These are phyloP conservation scores for Aphanocladium album DNA, from an alignment of 2,329 filamentous ascomycete genomes.

Conservation along the genomic window DNA sequence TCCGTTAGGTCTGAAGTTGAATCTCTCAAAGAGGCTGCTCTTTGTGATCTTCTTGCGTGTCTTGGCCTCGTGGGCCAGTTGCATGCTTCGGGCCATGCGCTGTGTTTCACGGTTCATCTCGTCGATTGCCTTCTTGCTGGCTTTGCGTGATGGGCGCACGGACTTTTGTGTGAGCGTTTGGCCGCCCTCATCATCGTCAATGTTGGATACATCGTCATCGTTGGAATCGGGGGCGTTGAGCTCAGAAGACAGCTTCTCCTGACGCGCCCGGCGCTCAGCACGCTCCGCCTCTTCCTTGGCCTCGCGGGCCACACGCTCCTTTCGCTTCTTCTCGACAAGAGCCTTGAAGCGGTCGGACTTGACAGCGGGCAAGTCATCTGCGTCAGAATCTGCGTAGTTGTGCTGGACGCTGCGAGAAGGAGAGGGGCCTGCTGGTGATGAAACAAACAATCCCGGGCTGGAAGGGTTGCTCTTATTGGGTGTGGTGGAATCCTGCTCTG, in stretches of 20 bases:
- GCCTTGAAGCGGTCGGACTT: conserved; percentile 62
- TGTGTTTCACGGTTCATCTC: conserved; percentile 96
- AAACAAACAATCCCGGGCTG: conserved; percentile 51
- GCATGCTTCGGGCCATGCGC: conserved; percentile 81
- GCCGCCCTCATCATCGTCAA: conserved; percentile 59
- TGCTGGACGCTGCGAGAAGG: conserved; percentile 24
- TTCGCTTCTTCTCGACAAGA: conserved; percentile 67
- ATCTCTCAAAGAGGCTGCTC: conserved; percentile 73
- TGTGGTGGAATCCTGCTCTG: conserved; percentile 24
- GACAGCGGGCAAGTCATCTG: conserved; percentile 40
- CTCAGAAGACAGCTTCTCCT: conserved; percentile 31
- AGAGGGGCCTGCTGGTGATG: conserved; percentile 40
- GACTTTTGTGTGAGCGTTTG: conserved; percentile 57
- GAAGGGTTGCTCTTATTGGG: conserved; percentile 20
- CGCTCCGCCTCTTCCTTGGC: conserved; percentile 48
- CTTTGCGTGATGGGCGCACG: conserved; percentile 69
- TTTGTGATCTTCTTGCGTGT: conserved; percentile 90
- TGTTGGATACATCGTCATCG: conserved; percentile 43
- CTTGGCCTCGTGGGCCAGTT: conserved; percentile 82
- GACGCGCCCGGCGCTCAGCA: conserved; percentile 36
- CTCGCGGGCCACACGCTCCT: conserved; percentile 65
- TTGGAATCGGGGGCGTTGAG: conserved; percentile 31
- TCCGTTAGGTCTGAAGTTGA: conserved; percentile 61
- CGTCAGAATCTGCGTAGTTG: conserved; percentile 37
- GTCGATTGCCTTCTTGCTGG: conserved; percentile 89